Base-by-base conservation (phyloP, 2,329 filamentous ascomycete genomes). In the Cordyceps farinosa region DNA sequence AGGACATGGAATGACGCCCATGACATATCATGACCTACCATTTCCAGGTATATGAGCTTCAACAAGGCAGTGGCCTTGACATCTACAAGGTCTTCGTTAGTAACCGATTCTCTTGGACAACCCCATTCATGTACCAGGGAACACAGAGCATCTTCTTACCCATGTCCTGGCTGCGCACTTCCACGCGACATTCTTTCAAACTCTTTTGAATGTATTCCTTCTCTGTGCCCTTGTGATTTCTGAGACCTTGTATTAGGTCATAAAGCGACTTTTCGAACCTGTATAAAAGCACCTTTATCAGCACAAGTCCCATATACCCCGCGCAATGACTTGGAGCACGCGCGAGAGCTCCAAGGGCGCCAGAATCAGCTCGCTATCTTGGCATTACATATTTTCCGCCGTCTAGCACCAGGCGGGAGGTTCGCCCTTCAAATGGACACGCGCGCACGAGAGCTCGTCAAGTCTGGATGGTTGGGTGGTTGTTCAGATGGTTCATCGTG, bases 241-340 rank as follows among this genome's bases (percentile, higher is more conserved):
- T 89, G 73, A 99, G 82, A 71, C 95, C 95, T 78, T 93, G 87
- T 72, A 99, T 99, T 82, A 99, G 93, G 86, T 98, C 94, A 78
- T 97, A 97, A 27, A 99, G 86, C 48, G 95, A 97, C 79, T 99
- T 99, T 78, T 99, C 95, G 80, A 99, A 99, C 95, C 93, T 98
- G 64, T 45, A 54, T 40, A 4, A 44, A 38, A 36, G 7, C 29
- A 27, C 29, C 27, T 13, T 3, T 22, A 54, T 61, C 32, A 61
- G 58, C 50, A 13, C 29, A n/a, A 42, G 22, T 61, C 30, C 27
- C n/a, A 11, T 51, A 17, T 47, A 54, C 40, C 58, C 58, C 58
- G 40, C 58, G 57, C 45, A 32, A 10, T 7, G 57, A 34, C 44
- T 17, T 22, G 7, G 9, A 32, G 38, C 53, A 17, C 27, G 22